These are phyloP conservation scores for Alternaria gansuensis DNA, from an alignment of 2,329 filamentous ascomycete species.

Conservation along the genomic window DNA sequence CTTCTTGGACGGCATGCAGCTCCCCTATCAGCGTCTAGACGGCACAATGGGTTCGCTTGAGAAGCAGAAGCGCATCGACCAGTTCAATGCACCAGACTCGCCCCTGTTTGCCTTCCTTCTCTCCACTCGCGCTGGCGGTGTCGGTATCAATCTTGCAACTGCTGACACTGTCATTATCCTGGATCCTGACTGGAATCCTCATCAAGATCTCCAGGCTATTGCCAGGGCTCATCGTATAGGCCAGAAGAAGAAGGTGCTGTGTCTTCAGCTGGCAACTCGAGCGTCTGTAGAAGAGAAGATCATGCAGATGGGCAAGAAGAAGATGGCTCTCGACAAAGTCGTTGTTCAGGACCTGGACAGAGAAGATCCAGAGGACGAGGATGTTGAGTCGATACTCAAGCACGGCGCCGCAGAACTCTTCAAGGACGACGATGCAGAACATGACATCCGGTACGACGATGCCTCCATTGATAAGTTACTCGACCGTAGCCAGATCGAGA, in stretches of 20 bases:
- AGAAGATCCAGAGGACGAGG: slow-evolving; percentile 78
- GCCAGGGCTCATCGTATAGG: slow-evolving; percentile 96
- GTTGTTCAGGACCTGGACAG: slow-evolving; percentile 91
- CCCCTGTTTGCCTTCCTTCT: slow-evolving; percentile 87
- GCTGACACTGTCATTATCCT: slow-evolving; percentile 98
- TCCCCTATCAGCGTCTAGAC: slow-evolving; percentile 82
- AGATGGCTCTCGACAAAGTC: slow-evolving; percentile 94
- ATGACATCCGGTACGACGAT: slow-evolving; percentile 82
- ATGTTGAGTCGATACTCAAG: slow-evolving; percentile 86
- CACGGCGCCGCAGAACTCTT: slow-evolving; percentile 90
- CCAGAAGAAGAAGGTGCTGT: slow-evolving; percentile 93
- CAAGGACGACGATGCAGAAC: slow-evolving; percentile 72
- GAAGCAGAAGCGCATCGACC: slow-evolving; percentile 94
- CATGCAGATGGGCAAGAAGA: slow-evolving; percentile 92
- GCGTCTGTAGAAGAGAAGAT: slow-evolving; percentile 93
- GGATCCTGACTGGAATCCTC: slow-evolving; percentile 96
- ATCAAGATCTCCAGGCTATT: slow-evolving; percentile 95
- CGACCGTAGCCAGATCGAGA: slow-evolving; percentile 84
- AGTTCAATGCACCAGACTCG: slow-evolving; percentile 87
- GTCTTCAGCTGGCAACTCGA: slow-evolving; percentile 92
- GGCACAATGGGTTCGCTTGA: slow-evolving; percentile 81
- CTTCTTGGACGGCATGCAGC: slow-evolving; percentile 78
- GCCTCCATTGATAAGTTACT: slow-evolving; percentile 86
- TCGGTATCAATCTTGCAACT: slow-evolving; percentile 96
- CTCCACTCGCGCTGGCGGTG: slow-evolving; percentile 92